These are phyloP conservation scores for Elongisporangium anandrum DNA, from an alignment of 352 stramenopile genomes.

Conservation along the genomic window DNA sequence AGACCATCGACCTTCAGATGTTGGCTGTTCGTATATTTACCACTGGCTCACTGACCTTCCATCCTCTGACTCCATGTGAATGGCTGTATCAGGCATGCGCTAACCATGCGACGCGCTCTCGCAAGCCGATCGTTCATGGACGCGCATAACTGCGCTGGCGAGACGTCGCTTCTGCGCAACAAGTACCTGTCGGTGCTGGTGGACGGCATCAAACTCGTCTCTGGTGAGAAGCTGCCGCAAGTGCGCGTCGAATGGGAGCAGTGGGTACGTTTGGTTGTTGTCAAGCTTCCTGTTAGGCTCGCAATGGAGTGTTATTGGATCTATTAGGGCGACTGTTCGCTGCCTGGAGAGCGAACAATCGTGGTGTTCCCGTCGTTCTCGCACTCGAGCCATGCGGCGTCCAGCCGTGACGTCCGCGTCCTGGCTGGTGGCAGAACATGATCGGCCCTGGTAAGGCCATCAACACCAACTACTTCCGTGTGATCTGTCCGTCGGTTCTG, in stretches of 20 bases:
- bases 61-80: too few species aligned
- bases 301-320: background rate
- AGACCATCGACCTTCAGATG: too few species aligned
- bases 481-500: conserved; percentile 82
- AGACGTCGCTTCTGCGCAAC: conserved; percentile 46
- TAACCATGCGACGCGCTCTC: too few species aligned
- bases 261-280: conserved; percentile 55
- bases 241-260: conserved; percentile 74
- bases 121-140: conserved; percentile 29
- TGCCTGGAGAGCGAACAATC: conserved; percentile 70
- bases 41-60: too few species aligned
- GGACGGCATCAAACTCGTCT: conserved; percentile 51
- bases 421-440: conserved; percentile 88
- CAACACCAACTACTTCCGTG: conserved; percentile 86
- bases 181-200: conserved; percentile 70
- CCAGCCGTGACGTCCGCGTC: conserved; percentile 68
- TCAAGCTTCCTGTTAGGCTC: too few species aligned
- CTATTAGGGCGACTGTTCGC: conserved; percentile 49
- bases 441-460: conserved; percentile 82
- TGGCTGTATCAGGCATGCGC: too few species aligned
- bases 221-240: conserved; percentile 53
- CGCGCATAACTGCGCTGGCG: conserved; percentile 13
- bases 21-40: too few species aligned
- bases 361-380: conserved; percentile 84
- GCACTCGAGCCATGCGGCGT: conserved; percentile 81